A percentile compares a stretch with the other conserved stretches of the same genome.
Conservation (phyloP, 345 rosid species). For the Salix udensis region DNA sequence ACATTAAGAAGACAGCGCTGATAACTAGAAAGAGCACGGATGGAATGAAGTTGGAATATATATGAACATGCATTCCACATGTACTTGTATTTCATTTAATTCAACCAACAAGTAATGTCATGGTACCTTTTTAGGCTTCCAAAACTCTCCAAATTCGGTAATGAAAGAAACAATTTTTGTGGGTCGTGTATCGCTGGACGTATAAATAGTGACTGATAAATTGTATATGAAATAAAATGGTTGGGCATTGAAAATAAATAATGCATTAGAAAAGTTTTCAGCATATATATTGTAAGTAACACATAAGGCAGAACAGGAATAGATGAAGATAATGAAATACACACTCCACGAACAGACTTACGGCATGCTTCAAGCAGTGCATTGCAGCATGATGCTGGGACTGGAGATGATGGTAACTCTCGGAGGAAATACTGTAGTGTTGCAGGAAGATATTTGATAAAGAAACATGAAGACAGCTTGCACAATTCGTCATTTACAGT, state of each 20-base stretch:
- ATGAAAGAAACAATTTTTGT: background rate
- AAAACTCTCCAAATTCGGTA: background rate
- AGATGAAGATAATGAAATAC: constrained; percentile 14
- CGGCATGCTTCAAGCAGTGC: constrained; percentile 93
- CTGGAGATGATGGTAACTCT: constrained; percentile 97
- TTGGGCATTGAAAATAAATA: background rate
- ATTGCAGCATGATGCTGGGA: constrained; percentile 96
- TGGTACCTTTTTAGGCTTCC: background rate
- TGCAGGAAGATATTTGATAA: constrained; percentile 9
- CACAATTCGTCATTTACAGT: background rate
- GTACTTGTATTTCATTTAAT: background rate
- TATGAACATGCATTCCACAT: background rate
- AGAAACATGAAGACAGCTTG: constrained; percentile 12
- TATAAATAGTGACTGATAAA: background rate
- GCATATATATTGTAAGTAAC: background rate
- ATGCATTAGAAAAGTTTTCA: background rate
- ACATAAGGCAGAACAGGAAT: background rate
- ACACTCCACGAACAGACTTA: constrained; percentile 45
- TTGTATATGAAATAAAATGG: background rate
- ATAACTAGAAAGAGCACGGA: background rate
- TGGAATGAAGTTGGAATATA: background rate
- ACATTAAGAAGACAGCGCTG: background rate
- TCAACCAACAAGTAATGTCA: background rate
- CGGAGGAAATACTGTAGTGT: constrained; percentile 76
- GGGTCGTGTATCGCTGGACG: background rate